Conservation (phyloP, 192 early-diverging fungal genomes). For the Thoreauomyces humboldtii region DNA sequence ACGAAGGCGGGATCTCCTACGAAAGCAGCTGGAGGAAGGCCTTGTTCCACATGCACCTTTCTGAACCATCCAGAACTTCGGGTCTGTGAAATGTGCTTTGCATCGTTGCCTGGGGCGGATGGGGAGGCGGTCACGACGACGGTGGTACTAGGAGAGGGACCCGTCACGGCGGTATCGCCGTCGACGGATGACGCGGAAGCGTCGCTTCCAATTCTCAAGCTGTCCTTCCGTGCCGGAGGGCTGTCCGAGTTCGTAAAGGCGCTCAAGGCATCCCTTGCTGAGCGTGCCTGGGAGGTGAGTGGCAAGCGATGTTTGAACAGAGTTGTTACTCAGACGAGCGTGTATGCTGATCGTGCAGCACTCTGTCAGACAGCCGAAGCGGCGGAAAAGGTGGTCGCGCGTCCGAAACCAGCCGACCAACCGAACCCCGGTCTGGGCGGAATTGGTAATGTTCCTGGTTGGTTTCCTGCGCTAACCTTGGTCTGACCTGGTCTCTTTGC, state of each 20-base stretch:
- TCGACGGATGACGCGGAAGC: background rate
- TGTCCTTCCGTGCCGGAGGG: constrained; percentile 82
- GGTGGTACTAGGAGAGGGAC: too few species aligned
- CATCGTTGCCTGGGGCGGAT: constrained; percentile 49
- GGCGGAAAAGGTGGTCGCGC: too few species aligned
- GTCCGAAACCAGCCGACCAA: constrained; percentile 1
- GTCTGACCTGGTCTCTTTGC: background rate
- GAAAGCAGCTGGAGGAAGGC: constrained; percentile 23
- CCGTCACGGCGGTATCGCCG: too few species aligned
- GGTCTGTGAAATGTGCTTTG: constrained; percentile 83
- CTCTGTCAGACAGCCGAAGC: too few species aligned
- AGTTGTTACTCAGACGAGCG: too few species aligned
- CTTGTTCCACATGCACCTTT: constrained; percentile 83
- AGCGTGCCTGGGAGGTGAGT: constrained; percentile 64
- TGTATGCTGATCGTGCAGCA: too few species aligned
- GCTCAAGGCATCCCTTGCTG: constrained; percentile 61
- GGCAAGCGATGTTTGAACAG: too few species aligned
- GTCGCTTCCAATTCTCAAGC: constrained; percentile 8
- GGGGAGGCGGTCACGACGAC: too few species aligned
- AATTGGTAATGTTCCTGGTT: constrained; percentile 35
- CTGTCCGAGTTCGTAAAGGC: constrained; percentile 54
- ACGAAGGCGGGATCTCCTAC: too few species aligned
- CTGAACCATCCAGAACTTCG: constrained; percentile 78
- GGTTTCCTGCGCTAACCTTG: background rate
- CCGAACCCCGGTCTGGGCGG: constrained; percentile 36